Percentiles rank a stretch among this genome's conserved stretches.
phyloP scores from a whole-genome alignment of 495 filamentous ascomycete genomes.

The Diplogelasinospora grovesii region DNA sequence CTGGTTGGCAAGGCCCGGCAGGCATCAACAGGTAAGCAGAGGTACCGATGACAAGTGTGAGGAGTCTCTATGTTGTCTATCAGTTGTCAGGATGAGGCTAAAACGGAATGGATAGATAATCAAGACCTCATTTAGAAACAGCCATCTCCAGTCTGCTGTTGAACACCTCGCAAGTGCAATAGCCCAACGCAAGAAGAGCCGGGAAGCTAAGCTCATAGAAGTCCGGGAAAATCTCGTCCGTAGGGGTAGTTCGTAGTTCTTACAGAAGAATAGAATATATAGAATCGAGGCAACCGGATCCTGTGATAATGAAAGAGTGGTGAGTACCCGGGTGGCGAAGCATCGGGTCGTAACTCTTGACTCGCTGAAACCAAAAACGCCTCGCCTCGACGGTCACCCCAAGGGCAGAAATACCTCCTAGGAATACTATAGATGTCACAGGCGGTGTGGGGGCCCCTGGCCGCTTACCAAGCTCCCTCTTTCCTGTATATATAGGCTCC shows the following conservation, averaged over 20 bases:
- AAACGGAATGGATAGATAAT: neutral
- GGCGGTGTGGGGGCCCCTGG: too few relatives aligned
- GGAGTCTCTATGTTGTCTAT: slow-evolving; percentile 26
- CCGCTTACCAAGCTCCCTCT: too few relatives aligned
- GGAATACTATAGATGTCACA: too few relatives aligned
- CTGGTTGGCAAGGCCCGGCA: slow-evolving; percentile 64
- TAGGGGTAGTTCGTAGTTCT: slow-evolving; percentile 55
- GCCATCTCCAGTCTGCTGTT: slow-evolving; percentile 58
- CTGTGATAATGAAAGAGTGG: neutral
- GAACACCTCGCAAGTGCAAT: slow-evolving; percentile 55
- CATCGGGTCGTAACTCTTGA: slow-evolving; percentile 39
- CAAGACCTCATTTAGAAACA: slow-evolving; percentile 26
- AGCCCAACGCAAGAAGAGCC: slow-evolving; percentile 66
- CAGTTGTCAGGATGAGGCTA: neutral
- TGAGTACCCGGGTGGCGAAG: slow-evolving; percentile 50
- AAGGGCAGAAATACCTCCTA: slow-evolving; percentile 28
- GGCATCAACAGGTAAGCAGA: slow-evolving; percentile 63
- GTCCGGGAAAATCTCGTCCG: slow-evolving; percentile 53
- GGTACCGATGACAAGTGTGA: slow-evolving; percentile 60
- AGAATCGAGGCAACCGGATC: slow-evolving; percentile 30
- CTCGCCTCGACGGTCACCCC: slow-evolving; percentile 32
- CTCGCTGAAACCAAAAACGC: slow-evolving; percentile 40
- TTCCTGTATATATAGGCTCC: too few relatives aligned
- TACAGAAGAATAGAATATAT: slow-evolving; percentile 66
- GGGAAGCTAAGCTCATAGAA: slow-evolving; percentile 58